Percentiles rank a stretch among this genome's conserved stretches.
phyloP scores from a whole-genome alignment of 83 land plant genomes.

The Picea abies region DNA sequence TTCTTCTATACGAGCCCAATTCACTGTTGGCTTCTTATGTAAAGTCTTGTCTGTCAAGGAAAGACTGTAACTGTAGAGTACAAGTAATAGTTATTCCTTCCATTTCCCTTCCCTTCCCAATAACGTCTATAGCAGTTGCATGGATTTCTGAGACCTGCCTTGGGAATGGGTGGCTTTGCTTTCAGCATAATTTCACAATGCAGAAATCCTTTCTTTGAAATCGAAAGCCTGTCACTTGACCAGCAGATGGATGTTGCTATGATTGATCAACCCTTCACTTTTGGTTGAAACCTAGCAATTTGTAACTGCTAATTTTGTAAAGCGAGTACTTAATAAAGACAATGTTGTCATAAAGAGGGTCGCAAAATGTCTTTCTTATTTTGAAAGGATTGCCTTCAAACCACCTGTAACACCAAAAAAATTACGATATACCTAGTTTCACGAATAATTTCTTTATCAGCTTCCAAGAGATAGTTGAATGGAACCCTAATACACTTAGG shows the following conservation, averaged over 20 bases:
- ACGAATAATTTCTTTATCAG: no score
- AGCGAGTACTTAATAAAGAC: neutral
- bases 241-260: neutral
- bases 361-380: no score
- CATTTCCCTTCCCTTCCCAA: neutral
- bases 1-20: neutral
- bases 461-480: no score
- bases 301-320: conserved; percentile 3
- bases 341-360: no score
- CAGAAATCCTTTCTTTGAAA: neutral
- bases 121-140: neutral
- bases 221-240: neutral
- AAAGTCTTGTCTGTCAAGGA: neutral
- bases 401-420: no score
- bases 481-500: no score
- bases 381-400: no score
- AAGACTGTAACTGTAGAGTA: neutral
- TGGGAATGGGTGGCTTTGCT: neutral
- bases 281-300: neutral
- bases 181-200: neutral
- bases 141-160: neutral
- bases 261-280: neutral
- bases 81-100: neutral
- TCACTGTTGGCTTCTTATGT: neutral
- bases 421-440: no score